Evolutionary conservation across 176 grass and related monocot genomes (phyloP), one percentile per base, ranked within the genome.

Genomic region (Carex littledalei): DNA sequence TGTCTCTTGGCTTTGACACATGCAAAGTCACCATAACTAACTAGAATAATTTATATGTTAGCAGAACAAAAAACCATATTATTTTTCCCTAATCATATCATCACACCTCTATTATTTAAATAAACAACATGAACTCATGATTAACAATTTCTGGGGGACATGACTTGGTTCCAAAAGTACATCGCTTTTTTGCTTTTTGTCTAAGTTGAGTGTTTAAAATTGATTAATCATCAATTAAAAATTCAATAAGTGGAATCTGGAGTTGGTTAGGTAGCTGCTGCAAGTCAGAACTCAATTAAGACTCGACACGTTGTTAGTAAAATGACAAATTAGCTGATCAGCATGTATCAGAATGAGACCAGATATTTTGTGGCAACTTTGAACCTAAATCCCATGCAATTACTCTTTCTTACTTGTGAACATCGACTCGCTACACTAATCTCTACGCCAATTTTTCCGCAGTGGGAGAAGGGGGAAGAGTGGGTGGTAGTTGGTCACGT

Each of bases 401-500:
- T 2, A 18, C 3, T 26, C 50, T 14, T 54, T 53, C 20, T 61
- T 2, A 60, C 4, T 55, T 11, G 8, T 52, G 1, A 50, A 20
- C 8, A 22, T 49, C 62, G 29, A 70, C 58, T 57, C 22, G 59
- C 20, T 3, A 86, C 63, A 69, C n/a, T 20, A 35, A 34, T 67
- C 2, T 3, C 0, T 20, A 4, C 13, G 78, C 8, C 14, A 41
- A 14, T 21, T 2, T 0, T 1, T 16, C 16, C 45, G 50, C 26
- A 32, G 55, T 17, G 21, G 53, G 18, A 49, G 59, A 16, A 16
- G 57, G 12, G 7, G 45, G 26, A 43, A 67, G 39, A 22, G 85
- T 70, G 62, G 76, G 85, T 86, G 85, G 75, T 79, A 86, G 85
- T 86, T 86, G 85, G 85, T 81, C 74, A 80, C 85, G 14, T 86